phyloP scores from a whole-genome alignment of 2,329 filamentous ascomycete genomes.

The Cladosporium sp. region DNA sequence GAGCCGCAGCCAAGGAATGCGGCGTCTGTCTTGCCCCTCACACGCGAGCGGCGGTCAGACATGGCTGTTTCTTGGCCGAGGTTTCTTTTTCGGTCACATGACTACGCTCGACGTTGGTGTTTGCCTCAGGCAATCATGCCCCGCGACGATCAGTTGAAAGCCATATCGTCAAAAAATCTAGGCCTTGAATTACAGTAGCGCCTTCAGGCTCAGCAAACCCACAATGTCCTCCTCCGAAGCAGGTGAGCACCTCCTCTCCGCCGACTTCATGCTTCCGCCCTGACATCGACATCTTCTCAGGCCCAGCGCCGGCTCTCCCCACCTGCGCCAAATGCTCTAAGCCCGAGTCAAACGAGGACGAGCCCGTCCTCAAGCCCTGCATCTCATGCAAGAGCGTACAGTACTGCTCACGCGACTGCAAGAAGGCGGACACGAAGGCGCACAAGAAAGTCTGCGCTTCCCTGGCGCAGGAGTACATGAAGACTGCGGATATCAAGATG shows the following conservation, averaged over 20 bases:
- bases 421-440: slow-evolving; percentile 33
- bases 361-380: slow-evolving; percentile 30
- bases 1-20: too few species aligned
- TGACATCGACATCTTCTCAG: background rate
- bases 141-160: too few species aligned
- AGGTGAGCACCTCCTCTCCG: slow-evolving; percentile 5
- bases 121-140: too few species aligned
- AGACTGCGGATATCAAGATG: slow-evolving; percentile 35
- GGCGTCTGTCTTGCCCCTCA: too few species aligned
- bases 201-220: background rate
- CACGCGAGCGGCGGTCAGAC: too few species aligned
- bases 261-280: too few species aligned
- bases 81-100: too few species aligned
- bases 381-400: slow-evolving; percentile 33
- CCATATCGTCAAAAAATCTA: too few species aligned
- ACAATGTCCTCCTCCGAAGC: slow-evolving; percentile 4
- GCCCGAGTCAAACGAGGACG: slow-evolving; percentile 1
- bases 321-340: slow-evolving; percentile 11
- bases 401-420: slow-evolving; percentile 37
- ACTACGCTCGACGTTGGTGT: too few species aligned
- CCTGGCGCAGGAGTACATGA: slow-evolving; percentile 34
- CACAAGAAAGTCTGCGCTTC: slow-evolving; percentile 37
- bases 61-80: too few species aligned
- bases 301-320: background rate
- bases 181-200: too few species aligned